These are phyloP conservation scores for Capronia coronata DNA, from an alignment of 2,329 filamentous ascomycete genomes.

Conservation along the genomic window DNA sequence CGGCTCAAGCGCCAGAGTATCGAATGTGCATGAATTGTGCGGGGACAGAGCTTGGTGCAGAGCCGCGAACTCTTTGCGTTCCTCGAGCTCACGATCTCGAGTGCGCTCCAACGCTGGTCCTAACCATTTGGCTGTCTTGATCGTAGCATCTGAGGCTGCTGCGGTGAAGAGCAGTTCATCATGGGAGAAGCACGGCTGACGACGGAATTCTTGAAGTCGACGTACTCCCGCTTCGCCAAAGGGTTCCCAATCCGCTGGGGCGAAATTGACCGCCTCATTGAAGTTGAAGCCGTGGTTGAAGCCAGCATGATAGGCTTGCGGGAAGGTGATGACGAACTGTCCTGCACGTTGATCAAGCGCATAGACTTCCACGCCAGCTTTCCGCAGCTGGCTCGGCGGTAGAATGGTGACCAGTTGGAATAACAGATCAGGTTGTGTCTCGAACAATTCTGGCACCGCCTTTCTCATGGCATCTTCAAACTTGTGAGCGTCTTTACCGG, in stretches of 20 bases:
- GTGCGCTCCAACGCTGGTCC: constrained; percentile 78
- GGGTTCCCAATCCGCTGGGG: constrained; percentile 89
- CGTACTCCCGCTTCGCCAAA: constrained; percentile 82
- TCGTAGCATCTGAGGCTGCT: constrained; percentile 69
- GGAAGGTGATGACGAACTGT: constrained; percentile 94
- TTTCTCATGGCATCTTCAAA: constrained; percentile 94
- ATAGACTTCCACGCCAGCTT: constrained; percentile 87
- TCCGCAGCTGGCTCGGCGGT: constrained; percentile 85
- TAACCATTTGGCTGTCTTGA: constrained; percentile 92
- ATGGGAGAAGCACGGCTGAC: constrained; percentile 94
- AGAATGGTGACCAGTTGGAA: constrained; percentile 97
- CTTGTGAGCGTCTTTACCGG: constrained; percentile 83
- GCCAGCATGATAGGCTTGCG: constrained; percentile 92
- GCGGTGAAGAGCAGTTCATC: constrained; percentile 91
- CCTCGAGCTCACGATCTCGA: constrained; percentile 62
- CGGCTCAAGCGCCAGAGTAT: constrained; percentile 30
- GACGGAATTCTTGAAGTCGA: constrained; percentile 75
- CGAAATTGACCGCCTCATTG: constrained; percentile 98
- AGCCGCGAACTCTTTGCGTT: constrained; percentile 61
- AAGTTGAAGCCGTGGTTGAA: constrained; percentile 99
- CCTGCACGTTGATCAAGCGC: constrained; percentile 94
- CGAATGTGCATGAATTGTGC: constrained; percentile 50
- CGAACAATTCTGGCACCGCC: constrained; percentile 91
- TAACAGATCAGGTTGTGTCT: constrained; percentile 89
- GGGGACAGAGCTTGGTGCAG: constrained; percentile 54